These are phyloP conservation scores for Lipomyces sp. DNA, from an alignment of 805 yeast species.

Conservation along the genomic window DNA sequence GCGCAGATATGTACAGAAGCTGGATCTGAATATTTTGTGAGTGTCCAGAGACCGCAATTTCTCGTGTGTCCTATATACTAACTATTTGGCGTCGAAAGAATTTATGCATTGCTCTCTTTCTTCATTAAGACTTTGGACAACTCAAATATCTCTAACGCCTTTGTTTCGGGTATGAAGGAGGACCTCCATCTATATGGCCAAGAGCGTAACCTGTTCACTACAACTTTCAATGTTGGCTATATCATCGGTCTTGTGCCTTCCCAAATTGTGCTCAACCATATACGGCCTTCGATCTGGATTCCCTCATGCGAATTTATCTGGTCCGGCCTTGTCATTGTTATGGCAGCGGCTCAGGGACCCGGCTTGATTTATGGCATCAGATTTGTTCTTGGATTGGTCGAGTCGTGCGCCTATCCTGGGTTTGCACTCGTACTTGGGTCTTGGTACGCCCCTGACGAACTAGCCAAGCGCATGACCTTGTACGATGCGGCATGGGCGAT, in stretches of 20 bases:
- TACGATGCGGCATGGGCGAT: slow-evolving; percentile 61
- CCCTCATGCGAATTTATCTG: slow-evolving; percentile 45
- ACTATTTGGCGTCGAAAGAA: not conserved
- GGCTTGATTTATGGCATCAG: slow-evolving; percentile 31
- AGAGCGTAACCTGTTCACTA: slow-evolving; percentile 24
- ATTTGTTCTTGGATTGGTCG: slow-evolving; percentile 35
- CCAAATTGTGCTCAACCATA: slow-evolving; percentile 37
- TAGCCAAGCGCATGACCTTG: slow-evolving; percentile 56
- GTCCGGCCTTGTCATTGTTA: slow-evolving; percentile 48
- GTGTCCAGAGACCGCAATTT: not conserved
- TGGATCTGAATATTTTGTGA: slow-evolving; percentile 20
- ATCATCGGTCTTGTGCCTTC: slow-evolving; percentile 49
- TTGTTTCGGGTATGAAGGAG: slow-evolving; percentile 60
- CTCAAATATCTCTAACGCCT: slow-evolving; percentile 60
- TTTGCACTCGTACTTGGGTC: slow-evolving; percentile 34
- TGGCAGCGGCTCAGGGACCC: slow-evolving; percentile 35
- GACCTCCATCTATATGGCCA: slow-evolving; percentile 40
- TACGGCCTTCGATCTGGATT: slow-evolving; percentile 34
- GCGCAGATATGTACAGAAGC: slow-evolving; percentile 24
- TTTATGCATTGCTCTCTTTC: slow-evolving; percentile 34
- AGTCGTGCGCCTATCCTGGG: slow-evolving; percentile 61
- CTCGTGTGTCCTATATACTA: not conserved
- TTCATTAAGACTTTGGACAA: slow-evolving; percentile 57
- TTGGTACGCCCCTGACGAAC: slow-evolving; percentile 56
- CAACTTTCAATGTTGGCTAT: slow-evolving; percentile 38